phyloP scores from a whole-genome alignment of 306 rosid genomes.

The Calophaca sinica region DNA sequence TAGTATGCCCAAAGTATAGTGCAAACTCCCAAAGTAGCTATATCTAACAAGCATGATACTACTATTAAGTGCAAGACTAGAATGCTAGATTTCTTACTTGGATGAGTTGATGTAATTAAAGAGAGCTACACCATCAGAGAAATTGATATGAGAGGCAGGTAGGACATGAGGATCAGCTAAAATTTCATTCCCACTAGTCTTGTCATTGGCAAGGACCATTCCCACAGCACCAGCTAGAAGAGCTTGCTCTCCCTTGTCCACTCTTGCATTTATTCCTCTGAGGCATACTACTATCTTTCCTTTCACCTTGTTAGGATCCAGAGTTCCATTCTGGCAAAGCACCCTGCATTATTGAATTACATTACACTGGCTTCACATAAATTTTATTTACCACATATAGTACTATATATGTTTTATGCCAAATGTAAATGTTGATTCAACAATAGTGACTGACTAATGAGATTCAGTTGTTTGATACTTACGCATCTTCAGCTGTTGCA shows the following conservation, averaged over 20 bases:
- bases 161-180: conserved; percentile 92
- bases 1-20: not conserved
- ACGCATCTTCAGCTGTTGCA: conserved; percentile 74
- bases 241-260: conserved; percentile 88
- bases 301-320: conserved; percentile 80
- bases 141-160: conserved; percentile 83
- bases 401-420: not conserved
- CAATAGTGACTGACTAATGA: not conserved
- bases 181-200: conserved; percentile 66
- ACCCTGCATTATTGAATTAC: conserved; percentile 51
- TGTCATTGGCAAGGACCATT: conserved; percentile 82
- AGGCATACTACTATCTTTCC: conserved; percentile 87
- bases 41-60: not conserved
- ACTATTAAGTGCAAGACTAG: not conserved
- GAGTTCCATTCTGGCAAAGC: conserved; percentile 79
- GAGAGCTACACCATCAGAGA: conserved; percentile 55
- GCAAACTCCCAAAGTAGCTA: not conserved
- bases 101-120: conserved; percentile 68
- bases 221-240: conserved; percentile 82
- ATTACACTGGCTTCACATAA: conserved; percentile 20
- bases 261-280: conserved; percentile 84
- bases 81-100: conserved; percentile 58
- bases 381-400: not conserved
- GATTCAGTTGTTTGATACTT: conserved; percentile 47
- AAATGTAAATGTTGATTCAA: not conserved